phyloP scores from a whole-genome alignment of 257 asterid species.

The Nicotiana undulata region DNA sequence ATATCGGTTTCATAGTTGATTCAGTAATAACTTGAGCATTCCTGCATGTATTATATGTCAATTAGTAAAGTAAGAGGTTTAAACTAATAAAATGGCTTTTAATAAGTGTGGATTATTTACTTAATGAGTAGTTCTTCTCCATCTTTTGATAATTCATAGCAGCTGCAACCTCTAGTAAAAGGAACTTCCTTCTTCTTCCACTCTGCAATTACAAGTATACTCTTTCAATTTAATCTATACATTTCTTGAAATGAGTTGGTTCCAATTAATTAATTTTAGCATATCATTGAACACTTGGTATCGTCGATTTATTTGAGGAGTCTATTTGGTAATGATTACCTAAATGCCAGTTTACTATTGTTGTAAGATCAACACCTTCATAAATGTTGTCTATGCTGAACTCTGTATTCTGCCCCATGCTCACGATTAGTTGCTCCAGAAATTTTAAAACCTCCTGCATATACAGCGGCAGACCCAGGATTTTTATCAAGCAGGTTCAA shows the following conservation, averaged over 20 bases:
- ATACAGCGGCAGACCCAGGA: no score
- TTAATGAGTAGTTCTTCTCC: conserved; percentile 47
- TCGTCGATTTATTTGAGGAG: no score
- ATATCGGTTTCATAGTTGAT: conserved; percentile 64
- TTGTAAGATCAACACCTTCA: conserved; percentile 41
- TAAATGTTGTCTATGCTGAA: conserved; percentile 44
- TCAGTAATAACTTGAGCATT: conserved; percentile 50
- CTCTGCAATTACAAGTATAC: conserved; percentile 35
- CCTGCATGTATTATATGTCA: conserved; percentile 30
- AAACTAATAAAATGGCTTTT: background rate
- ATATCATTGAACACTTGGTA: no score
- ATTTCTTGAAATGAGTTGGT: background rate
- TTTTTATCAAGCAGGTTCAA: no score
- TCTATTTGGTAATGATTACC: conserved; percentile 27
- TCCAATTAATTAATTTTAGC: background rate
- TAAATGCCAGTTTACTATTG: conserved; percentile 63
- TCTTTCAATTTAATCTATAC: background rate
- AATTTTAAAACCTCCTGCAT: conserved; percentile 47
- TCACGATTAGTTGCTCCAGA: conserved; percentile 39
- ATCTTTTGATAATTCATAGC: conserved; percentile 37
- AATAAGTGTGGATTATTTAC: conserved; percentile 21
- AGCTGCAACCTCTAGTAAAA: conserved; percentile 66
- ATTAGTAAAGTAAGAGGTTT: background rate
- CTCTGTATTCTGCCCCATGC: conserved; percentile 60
- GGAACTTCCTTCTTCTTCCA: conserved; percentile 71